Evolutionary conservation across 768 basidiomycete genomes (phyloP).

Genomic region (Boletus pseudo-olivaceus): DNA sequence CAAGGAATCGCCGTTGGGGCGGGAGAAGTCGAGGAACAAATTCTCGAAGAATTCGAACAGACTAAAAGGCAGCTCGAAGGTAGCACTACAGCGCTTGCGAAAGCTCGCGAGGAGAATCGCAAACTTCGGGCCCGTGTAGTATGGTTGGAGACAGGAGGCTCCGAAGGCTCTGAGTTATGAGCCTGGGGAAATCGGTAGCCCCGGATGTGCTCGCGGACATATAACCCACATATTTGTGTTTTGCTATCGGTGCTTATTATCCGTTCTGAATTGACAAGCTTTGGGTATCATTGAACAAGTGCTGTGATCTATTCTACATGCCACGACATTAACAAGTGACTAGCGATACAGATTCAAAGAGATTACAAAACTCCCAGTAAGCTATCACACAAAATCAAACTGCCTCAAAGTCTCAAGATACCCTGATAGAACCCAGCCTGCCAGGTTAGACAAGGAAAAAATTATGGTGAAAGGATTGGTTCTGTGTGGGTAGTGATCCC

Average conservation of each 20-base stretch:
- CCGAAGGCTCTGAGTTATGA: constrained; percentile 32
- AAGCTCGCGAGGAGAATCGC: constrained; percentile 51
- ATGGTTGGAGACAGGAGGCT: constrained; percentile 33
- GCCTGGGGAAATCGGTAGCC: constrained; percentile 10
- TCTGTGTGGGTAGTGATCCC: constrained; percentile 23
- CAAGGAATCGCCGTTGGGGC: constrained; percentile 74
- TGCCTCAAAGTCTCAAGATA: background rate
- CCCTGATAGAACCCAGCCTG: constrained; percentile 2
- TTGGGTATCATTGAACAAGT: constrained; percentile 8
- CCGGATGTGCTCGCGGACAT: constrained; percentile 12
- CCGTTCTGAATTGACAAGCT: constrained; percentile 10
- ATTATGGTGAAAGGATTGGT: constrained; percentile 15
- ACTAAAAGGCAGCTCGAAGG: constrained; percentile 48
- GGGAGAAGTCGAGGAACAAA: constrained; percentile 63
- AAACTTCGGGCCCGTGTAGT: constrained; percentile 43
- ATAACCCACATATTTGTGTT: constrained; percentile 9
- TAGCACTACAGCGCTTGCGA: constrained; percentile 40
- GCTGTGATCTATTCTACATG: background rate
- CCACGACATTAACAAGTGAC: constrained; percentile 1
- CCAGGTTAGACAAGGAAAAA: background rate
- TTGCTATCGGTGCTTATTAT: background rate
- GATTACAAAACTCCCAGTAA: background rate
- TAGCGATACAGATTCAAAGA: constrained; percentile 11
- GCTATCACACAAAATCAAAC: background rate
- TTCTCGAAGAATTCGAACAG: constrained; percentile 44